Base-by-base conservation (phyloP, 495 filamentous ascomycete genomes). In the Gamarada debralockiae region DNA sequence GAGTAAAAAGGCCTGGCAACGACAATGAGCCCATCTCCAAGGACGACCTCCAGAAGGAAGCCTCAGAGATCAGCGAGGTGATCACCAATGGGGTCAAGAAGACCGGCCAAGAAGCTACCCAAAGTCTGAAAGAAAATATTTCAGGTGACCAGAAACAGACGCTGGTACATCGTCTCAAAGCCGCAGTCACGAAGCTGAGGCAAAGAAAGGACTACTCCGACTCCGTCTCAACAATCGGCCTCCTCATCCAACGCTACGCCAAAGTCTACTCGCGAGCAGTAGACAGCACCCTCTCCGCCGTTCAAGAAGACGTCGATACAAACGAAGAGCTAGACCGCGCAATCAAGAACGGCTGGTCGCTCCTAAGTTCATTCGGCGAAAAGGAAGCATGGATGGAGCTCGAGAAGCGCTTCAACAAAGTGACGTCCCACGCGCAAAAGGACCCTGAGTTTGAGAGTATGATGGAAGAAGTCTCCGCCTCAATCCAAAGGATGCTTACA, bases 391-490 rank as follows among this genome's bases (percentile, higher is more conserved):
- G 92, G 92, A 70, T 91, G 23, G 73, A 75, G 39, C 74, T 92
- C 0, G 81, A 91, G 64, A 60, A 80, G 20, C 72, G 74, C 9
- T 79, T 89, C 60, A 75, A 86, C 25, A 70, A 78, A 47, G 80
- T 96, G 46, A 67, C 93, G 71, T 72, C 78, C 34, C 89, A 95
- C 67, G 79, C 83, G 3, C 74, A 86, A 43, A 82, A 78, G 22
- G 89, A 96, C 62, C 87, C 87, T 0, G 82, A 95, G 33, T 96
- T 96, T 57, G 92, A 97, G 57, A 65, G 77, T 21, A 64, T 95
- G 24, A 79, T 95, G 67, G 73, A 70, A 9, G 85, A 92, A 22
- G 69, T 92, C 4, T 85, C 85, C 1, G 77, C 77, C 43, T 80
- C 86, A 3, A 58, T 93, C 3, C 85, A 93, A 63, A 84, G 88